Evolutionary conservation across 1,284 basidiomycete species (phyloP), one percentile per base, ranked within the genome.

Genomic region (Pseudozyma tsukubaensis): DNA sequence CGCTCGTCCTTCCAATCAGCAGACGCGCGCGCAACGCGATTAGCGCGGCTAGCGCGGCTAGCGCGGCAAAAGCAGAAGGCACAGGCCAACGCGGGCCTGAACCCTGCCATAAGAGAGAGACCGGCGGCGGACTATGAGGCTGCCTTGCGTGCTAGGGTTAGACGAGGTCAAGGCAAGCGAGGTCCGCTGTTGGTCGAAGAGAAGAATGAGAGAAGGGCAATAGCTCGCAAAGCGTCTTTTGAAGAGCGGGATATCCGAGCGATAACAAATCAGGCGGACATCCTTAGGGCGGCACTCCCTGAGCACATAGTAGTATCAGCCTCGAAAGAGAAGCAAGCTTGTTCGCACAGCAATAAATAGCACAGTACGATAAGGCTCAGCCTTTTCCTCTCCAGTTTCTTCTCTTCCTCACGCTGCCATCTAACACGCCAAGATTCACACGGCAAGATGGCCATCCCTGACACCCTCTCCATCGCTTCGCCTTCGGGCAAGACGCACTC

Each of bases 401-500:
- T 10, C 21, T 21, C 12, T 18, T 19, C 14, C 19, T 21, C 14
- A 24, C 21, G 18, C 16, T 39, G 37, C 8, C 37, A 39, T 39
- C 37, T 39, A 3, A 39, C 37, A n/a, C 37, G 12, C 24, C 24
- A 44, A 4, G n/a, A 40, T 44, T 13, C 3, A 11, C 32, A 36
- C 13, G 13, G 29, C 52, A 67, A 61, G 9, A 72, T 72, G 69
- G 40, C 69, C 1, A 36, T 72, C 34, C 12, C 69, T 12, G 62
- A 72, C 21, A 72, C 50, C 2, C 69, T 84, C 49, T 58, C 60
- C 35, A 83, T 85, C 65, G 65, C 77, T 34, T 84, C 85, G 68
- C 80, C 79, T 35, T 68, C 61, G n/a, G 76, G 74, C 44, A 75
- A 81, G 70, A 59, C 57, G 36, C 49, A 68, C 14, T 37, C 59